Evolutionary conservation across 331 rosid species (phyloP).

Genomic region (Rhamnella rubrinervis): DNA sequence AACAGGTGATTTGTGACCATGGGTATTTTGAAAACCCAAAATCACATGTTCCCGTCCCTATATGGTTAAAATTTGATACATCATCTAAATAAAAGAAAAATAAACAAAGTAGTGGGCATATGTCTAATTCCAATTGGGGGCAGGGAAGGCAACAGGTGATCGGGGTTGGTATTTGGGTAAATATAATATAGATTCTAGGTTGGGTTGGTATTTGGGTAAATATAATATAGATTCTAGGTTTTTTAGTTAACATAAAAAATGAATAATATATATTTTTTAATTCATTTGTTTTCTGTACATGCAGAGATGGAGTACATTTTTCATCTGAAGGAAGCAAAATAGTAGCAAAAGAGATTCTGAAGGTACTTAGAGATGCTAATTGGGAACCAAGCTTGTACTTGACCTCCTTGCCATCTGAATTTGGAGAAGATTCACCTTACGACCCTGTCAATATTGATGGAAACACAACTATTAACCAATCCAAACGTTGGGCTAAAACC

Average conservation of each 20-base stretch:
- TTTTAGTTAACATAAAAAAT: background rate
- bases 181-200: background rate
- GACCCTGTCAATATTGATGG: constrained; percentile 33
- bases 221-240: background rate
- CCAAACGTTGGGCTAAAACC: constrained; percentile 1
- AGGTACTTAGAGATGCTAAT: constrained; percentile 57
- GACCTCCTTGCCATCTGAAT: constrained; percentile 63
- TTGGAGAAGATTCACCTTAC: constrained; percentile 46
- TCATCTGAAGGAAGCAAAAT: constrained; percentile 75
- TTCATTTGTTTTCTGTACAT: background rate
- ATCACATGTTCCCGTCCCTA: too few species aligned
- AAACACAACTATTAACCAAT: constrained; percentile 24
- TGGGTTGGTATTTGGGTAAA: background rate
- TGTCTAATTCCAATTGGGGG: too few species aligned
- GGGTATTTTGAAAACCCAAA: too few species aligned
- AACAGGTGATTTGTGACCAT: too few species aligned
- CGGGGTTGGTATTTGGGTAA: background rate
- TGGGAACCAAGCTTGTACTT: constrained; percentile 77
- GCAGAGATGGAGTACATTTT: constrained; percentile 84
- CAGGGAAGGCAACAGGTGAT: too few species aligned
- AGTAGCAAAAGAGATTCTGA: constrained; percentile 64
- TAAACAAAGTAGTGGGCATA: too few species aligned
- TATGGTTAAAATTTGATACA: too few species aligned
- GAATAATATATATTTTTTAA: too few species aligned
- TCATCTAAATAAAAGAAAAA: too few species aligned